Conservation (phyloP, 2,329 filamentous ascomycete species). For the Taxawa tesnikishii region DNA sequence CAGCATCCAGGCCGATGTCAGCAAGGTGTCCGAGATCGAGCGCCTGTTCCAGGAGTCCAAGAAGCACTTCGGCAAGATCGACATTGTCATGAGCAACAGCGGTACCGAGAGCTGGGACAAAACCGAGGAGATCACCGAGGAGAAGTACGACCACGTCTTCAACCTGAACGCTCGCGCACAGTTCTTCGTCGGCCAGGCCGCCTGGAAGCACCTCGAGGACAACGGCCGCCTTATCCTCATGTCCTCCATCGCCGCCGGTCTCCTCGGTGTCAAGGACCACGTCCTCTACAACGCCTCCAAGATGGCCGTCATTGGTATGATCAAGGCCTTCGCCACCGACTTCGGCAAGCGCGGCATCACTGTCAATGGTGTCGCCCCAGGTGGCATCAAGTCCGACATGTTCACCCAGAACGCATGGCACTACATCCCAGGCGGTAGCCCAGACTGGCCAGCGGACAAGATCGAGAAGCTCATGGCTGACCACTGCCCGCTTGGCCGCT, state of each 20-base stretch:
- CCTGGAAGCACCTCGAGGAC: slow-evolving; percentile 55
- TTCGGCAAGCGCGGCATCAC: slow-evolving; percentile 57
- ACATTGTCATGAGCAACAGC: slow-evolving; percentile 41
- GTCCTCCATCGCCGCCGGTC: slow-evolving; percentile 55
- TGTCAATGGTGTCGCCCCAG: slow-evolving; percentile 60
- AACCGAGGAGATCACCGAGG: slow-evolving; percentile 54
- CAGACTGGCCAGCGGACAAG: slow-evolving; percentile 36
- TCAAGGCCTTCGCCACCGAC: slow-evolving; percentile 59
- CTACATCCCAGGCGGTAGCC: slow-evolving; percentile 35
- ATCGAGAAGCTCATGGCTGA: slow-evolving; percentile 38
- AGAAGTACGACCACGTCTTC: slow-evolving; percentile 62
- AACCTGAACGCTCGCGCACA: slow-evolving; percentile 56
- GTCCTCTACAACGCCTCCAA: slow-evolving; percentile 61
- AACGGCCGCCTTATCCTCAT: slow-evolving; percentile 66
- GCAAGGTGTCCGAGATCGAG: slow-evolving; percentile 44
- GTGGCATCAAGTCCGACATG: slow-evolving; percentile 67
- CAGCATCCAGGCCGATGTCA: slow-evolving; percentile 48
- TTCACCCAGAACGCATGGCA: slow-evolving; percentile 39
- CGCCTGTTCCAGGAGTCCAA: slow-evolving; percentile 38
- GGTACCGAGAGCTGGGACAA: slow-evolving; percentile 57
- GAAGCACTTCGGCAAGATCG: slow-evolving; percentile 28
- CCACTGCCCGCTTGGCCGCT: slow-evolving; percentile 36
- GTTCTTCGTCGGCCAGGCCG: slow-evolving; percentile 69
- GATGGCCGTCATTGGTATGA: slow-evolving; percentile 61
- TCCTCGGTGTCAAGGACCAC: slow-evolving; percentile 58